phyloP scores from a whole-genome alignment of 805 yeast species.

The Hanseniaspora occidentalis region DNA sequence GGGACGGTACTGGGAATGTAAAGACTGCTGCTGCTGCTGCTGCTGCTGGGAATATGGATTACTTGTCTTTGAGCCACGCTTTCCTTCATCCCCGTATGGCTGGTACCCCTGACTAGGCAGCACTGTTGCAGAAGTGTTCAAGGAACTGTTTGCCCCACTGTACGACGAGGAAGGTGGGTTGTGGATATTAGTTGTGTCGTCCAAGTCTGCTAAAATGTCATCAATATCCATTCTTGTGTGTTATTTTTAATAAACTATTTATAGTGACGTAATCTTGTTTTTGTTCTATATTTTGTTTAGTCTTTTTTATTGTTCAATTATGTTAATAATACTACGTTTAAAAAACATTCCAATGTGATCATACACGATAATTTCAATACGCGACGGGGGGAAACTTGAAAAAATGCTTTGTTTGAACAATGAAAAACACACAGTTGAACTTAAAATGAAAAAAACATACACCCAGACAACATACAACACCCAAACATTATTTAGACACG shows the following conservation, averaged over 20 bases:
- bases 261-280: not conserved
- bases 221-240: conserved; percentile 42
- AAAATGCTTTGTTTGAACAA: not conserved
- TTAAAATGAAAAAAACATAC: not conserved
- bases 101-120: not conserved
- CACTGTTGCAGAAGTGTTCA: not conserved
- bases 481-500: too few relatives aligned
- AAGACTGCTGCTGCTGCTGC: conserved; percentile 2
- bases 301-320: too few relatives aligned
- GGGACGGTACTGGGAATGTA: conserved; percentile 2
- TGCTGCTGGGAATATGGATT: conserved; percentile 1
- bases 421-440: not conserved
- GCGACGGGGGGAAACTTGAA: too few relatives aligned
- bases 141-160: not conserved
- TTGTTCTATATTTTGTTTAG: too few relatives aligned
- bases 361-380: too few relatives aligned
- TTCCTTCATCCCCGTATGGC: conserved; percentile 1
- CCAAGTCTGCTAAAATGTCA: conserved; percentile 59
- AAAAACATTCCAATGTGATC: too few relatives aligned
- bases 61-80: not conserved
- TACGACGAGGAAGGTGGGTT: not conserved
- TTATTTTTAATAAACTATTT: not conserved
- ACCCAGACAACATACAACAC: conserved; percentile 2
- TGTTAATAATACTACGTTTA: too few relatives aligned
- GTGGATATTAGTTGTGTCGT: conserved; percentile 25